Evolutionary conservation across 2,329 filamentous ascomycete genomes (phyloP), one percentile per base, ranked within the genome.

Genomic region (Exophiala alcalophila): DNA sequence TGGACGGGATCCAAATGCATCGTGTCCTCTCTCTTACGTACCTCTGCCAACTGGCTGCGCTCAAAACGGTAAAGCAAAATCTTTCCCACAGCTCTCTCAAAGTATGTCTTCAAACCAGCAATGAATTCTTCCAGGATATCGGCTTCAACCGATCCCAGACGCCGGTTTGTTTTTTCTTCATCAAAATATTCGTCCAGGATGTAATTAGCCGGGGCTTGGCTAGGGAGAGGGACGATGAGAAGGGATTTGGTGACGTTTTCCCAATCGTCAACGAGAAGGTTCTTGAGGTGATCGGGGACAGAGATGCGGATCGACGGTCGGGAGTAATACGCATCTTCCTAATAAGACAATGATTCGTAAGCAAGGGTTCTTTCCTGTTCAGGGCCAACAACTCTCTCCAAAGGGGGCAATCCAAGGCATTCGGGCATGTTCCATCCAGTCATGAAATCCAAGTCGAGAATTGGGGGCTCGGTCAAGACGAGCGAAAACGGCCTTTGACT

Each of bases 221-320:
- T 83, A 0, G 92, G 92, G 11, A 98, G 73, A 2, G 86, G 83
- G 21, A 96, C 87, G 3, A 97, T 80, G 61, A 91, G 86, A 56
- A 88, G 80, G 61, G 94, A 92, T 69, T 96, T 97, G 43, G 92
- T 98, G 49, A 98, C 82, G 58, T 96, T 94, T 65, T 98, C 92
- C 92, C 92, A 98, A 64, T 98, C 92, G 62, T 98, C 92, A 15
- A 98, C 92, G 3, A 98, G 79, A 50, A 94, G 77, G 11, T 86
- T 87, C 70, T 97, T 96, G 54, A 98, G 75, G 53, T 85, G 80
- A 61, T 97, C 92, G 0, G 92, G 89, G 52, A 97, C 81, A 35
- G 83, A 76, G 28, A 98, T 77, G 57, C 88, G 86, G 58, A 98
- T 84, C 12, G 88, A 87, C 14, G 91, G 90, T 44, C 89, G 82